phyloP scores from a whole-genome alignment of 805 yeast species.

The Nakazawaea pomicola region DNA sequence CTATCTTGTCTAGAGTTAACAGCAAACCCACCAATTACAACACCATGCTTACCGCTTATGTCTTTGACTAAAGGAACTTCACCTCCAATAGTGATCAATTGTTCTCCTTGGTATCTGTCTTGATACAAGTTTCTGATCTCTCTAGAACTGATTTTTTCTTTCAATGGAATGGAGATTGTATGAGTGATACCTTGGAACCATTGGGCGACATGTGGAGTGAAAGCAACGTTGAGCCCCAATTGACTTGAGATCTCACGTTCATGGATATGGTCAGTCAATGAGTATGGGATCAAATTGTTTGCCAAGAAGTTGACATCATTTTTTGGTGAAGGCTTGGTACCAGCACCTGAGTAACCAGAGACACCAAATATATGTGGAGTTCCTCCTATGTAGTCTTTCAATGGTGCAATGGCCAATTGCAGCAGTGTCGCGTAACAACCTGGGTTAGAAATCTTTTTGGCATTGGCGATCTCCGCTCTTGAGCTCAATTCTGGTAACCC shows the following conservation, averaged over 20 bases:
- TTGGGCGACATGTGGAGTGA: constrained; percentile 96
- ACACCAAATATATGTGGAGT: constrained; percentile 89
- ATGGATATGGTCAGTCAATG: constrained; percentile 94
- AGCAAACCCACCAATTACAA: constrained; percentile 92
- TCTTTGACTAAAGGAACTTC: constrained; percentile 93
- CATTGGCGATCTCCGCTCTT: constrained; percentile 59
- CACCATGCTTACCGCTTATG: constrained; percentile 91
- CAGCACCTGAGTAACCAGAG: constrained; percentile 98
- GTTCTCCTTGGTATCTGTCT: constrained; percentile 84
- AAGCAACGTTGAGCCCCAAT: constrained; percentile 75
- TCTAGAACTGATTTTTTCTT: constrained; percentile 64
- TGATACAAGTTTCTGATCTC: constrained; percentile 82
- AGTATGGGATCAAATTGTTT: constrained; percentile 89
- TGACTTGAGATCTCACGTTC: constrained; percentile 87
- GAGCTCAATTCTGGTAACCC: constrained; percentile 91
- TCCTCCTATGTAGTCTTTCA: constrained; percentile 62
- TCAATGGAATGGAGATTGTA: constrained; percentile 87
- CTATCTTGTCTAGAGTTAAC: constrained; percentile 85
- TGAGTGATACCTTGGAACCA: constrained; percentile 99
- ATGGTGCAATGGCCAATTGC: constrained; percentile 86
- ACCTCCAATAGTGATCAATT: constrained; percentile 77
- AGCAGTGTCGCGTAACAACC: constrained; percentile 99
- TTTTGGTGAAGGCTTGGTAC: constrained; percentile 96
- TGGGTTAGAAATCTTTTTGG: constrained; percentile 88
- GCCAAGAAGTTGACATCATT: constrained; percentile 73